Conservation (phyloP, 2,329 filamentous ascomycete species). For the Neurospora sp. region DNA sequence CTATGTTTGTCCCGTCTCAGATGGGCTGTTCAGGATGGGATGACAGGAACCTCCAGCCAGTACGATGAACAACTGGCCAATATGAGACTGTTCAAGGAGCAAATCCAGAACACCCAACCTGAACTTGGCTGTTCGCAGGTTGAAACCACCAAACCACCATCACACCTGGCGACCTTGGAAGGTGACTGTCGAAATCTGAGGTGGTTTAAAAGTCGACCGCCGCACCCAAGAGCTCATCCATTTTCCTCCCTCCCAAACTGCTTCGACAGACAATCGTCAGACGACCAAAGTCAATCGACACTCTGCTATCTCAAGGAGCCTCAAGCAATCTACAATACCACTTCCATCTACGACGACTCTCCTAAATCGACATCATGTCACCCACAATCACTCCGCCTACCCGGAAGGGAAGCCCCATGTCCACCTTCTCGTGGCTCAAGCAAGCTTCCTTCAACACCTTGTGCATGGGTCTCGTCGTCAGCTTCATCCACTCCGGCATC, state of each 20-base stretch:
- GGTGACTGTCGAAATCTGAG: neutral
- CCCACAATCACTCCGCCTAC: neutral
- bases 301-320: neutral
- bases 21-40: neutral
- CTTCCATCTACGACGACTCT: neutral
- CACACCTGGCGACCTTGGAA: neutral
- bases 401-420: neutral
- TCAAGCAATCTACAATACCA: neutral
- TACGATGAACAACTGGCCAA: neutral
- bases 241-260: neutral
- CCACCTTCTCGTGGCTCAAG: neutral
- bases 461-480: neutral
- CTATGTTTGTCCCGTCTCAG: neutral
- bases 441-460: neutral
- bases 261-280: neutral
- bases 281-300: neutral
- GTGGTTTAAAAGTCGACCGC: neutral
- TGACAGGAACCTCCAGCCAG: neutral
- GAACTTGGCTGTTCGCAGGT: neutral
- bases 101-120: neutral
- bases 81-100: neutral
- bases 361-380: neutral
- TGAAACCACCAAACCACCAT: neutral
- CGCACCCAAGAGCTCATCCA: neutral
- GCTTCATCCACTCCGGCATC: neutral